phyloP scores from a whole-genome alignment of 768 basidiomycete genomes.

The Russula earlei region DNA sequence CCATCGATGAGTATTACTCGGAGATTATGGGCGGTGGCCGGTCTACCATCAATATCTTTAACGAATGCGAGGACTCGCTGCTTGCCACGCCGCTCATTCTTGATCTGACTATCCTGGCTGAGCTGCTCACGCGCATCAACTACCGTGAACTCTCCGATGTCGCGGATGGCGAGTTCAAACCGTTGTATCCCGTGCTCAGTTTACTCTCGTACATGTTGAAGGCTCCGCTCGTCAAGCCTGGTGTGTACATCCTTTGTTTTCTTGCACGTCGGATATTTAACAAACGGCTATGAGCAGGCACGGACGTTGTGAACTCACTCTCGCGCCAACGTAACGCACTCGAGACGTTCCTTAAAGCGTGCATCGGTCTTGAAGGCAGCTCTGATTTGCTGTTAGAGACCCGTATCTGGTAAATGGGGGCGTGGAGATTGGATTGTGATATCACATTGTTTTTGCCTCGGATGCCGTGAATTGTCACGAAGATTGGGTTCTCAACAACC shows the following conservation, averaged over 20 bases:
- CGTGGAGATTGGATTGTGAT: not conserved
- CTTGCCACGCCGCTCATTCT: slow-evolving; percentile 94
- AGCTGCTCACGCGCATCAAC: slow-evolving; percentile 86
- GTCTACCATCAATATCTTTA: slow-evolving; percentile 93
- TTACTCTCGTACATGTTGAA: slow-evolving; percentile 96
- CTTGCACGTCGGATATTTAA: not conserved
- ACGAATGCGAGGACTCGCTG: slow-evolving; percentile 97
- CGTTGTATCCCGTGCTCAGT: slow-evolving; percentile 85
- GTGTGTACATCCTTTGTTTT: slow-evolving; percentile 27
- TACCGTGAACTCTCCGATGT: slow-evolving; percentile 55
- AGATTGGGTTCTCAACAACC: slow-evolving; percentile 13
- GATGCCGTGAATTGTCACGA: not conserved
- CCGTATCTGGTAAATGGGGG: slow-evolving; percentile 65
- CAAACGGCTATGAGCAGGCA: slow-evolving; percentile 33
- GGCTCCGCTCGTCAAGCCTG: slow-evolving; percentile 93
- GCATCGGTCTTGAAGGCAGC: slow-evolving; percentile 75
- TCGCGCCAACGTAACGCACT: slow-evolving; percentile 92
- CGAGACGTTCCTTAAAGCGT: slow-evolving; percentile 90
- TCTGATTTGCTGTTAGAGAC: slow-evolving; percentile 81
- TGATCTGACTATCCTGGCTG: slow-evolving; percentile 86
- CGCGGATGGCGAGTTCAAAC: slow-evolving; percentile 55
- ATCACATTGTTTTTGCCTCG: not conserved
- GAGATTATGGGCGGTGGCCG: slow-evolving; percentile 96
- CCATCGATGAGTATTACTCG: slow-evolving; percentile 99
- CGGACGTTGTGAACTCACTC: slow-evolving; percentile 91